Evolutionary conservation across 2,329 filamentous ascomycete genomes (phyloP).

Genomic region (Nectriaceae sp.): DNA sequence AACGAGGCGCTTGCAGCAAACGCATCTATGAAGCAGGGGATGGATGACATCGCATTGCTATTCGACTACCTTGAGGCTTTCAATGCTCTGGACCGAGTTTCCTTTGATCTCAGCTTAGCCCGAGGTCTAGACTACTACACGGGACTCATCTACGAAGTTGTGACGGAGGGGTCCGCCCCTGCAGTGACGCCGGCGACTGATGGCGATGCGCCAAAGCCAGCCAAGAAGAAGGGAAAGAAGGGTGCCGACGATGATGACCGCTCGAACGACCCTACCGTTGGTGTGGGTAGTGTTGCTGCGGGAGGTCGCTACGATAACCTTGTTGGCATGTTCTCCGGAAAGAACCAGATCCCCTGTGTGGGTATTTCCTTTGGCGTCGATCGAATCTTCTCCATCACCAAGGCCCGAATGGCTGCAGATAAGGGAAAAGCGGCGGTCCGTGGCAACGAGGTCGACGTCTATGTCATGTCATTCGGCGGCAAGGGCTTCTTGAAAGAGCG

Average conservation of each 20-base stretch:
- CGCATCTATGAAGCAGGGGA: slow-evolving; percentile 73
- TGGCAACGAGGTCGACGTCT: slow-evolving; percentile 80
- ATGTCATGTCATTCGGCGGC: slow-evolving; percentile 91
- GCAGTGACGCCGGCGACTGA: slow-evolving; percentile 40
- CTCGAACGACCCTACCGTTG: slow-evolving; percentile 76
- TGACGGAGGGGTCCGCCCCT: slow-evolving; percentile 76
- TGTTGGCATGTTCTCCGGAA: slow-evolving; percentile 90
- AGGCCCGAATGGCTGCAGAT: slow-evolving; percentile 67
- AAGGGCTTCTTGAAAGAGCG: slow-evolving; percentile 85
- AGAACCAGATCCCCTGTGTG: slow-evolving; percentile 69
- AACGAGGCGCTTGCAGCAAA: slow-evolving; percentile 72
- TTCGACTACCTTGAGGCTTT: slow-evolving; percentile 83
- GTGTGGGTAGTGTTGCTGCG: slow-evolving; percentile 85
- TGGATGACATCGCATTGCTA: slow-evolving; percentile 78
- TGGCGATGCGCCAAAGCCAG: slow-evolving; percentile 38
- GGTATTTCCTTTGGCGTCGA: slow-evolving; percentile 90
- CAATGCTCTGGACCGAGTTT: slow-evolving; percentile 70
- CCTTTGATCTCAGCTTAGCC: slow-evolving; percentile 87
- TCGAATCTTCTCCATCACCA: slow-evolving; percentile 90
- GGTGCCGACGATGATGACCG: slow-evolving; percentile 62
- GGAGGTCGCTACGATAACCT: slow-evolving; percentile 91
- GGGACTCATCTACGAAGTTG: slow-evolving; percentile 85
- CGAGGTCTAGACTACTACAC: slow-evolving; percentile 94
- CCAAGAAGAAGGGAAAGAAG: slow-evolving; percentile 53
- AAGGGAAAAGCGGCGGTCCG: slow-evolving; percentile 48